Evolutionary conservation across 495 filamentous ascomycete genomes (phyloP), one percentile per base, ranked within the genome.

Genomic region (Lasiosphaeria hispida): DNA sequence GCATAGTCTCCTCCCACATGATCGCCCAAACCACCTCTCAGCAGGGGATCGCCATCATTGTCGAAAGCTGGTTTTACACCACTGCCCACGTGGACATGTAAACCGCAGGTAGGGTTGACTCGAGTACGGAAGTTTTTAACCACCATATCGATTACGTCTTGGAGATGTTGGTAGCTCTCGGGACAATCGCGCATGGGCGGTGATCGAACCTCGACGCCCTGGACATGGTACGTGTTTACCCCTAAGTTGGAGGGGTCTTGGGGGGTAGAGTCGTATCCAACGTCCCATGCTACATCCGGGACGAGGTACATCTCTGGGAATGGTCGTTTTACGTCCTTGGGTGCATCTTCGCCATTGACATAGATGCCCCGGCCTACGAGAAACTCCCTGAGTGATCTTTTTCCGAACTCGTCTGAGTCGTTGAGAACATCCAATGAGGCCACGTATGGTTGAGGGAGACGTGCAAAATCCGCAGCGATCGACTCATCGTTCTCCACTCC

Each of bases 51-150:
- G 38, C 10, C 8, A 10, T 30, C 19, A 2, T 42, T 33, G 4
- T 51, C 11, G 7, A 11, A 39, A 18, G 33, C 34, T n/a, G 11
- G 10, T 14, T 35, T 1, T 4, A 15, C 15, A 30, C 53, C 53
- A 6, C 6, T 10, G 10, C 53, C 53, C 2, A 55, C 53, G 14
- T 55, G 53, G 14, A n/a, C 18, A 14, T 55, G 53, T 2, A 48
- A 10, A 4, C 53, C 53, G 15, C 41, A 47, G 10, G 1, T 55
- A 0, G 41, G 33, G 10, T 55, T 45, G 33, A 47, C 42, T 0
- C 53, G 23, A 4, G 38, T 23, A 4, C 43, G 42, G 11, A 40
- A 39, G 14, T 47, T 10, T 15, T 19, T 9, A 15, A 19, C 47
- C 9, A 55, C 19, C 9, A 39, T 18, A 5, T n/a, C 11, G 13